Evolutionary conservation across 768 basidiomycete genomes (phyloP).

Genomic region (Guyanaporus albipodus): DNA sequence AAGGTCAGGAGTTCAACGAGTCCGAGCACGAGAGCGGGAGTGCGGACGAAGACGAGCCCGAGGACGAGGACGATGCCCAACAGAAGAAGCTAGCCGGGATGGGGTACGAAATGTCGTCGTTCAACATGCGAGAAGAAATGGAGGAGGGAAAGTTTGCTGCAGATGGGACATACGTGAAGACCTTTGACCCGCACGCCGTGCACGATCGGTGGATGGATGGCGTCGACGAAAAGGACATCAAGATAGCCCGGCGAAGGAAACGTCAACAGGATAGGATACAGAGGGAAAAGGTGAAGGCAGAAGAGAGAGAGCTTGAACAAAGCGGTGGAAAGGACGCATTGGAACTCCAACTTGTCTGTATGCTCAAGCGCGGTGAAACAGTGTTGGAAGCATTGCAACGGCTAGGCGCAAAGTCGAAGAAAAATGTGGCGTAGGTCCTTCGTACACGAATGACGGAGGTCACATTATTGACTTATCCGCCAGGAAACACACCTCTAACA

Average conservation of each 20-base stretch:
- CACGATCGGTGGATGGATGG: conserved; percentile 98
- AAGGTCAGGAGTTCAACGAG: conserved; percentile 84
- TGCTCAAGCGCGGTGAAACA: conserved; percentile 87
- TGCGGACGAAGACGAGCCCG: conserved; percentile 42
- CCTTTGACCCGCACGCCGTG: conserved; percentile 83
- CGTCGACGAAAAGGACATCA: conserved; percentile 80
- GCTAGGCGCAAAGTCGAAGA: conserved; percentile 66
- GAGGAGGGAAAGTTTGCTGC: conserved; percentile 96
- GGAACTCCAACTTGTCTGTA: conserved; percentile 62
- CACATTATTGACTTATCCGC: conserved; percentile 1
- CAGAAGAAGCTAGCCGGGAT: conserved; percentile 78
- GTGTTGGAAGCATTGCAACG: conserved; percentile 87
- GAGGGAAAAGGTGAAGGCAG: conserved; percentile 60
- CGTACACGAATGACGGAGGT: not conserved
- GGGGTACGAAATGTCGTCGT: conserved; percentile 91
- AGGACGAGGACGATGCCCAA: conserved; percentile 76
- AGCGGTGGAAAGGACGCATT: conserved; percentile 61
- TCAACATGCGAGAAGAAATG: conserved; percentile 99
- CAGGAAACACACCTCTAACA: conserved; percentile 31
- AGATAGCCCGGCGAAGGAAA: conserved; percentile 72
- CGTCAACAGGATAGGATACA: conserved; percentile 71
- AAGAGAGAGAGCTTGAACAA: conserved; percentile 69
- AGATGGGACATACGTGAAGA: conserved; percentile 84
- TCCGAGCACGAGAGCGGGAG: conserved; percentile 35
- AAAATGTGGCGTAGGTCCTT: conserved; percentile 25